Evolutionary conservation across 768 basidiomycete species (phyloP), one percentile per base, ranked within the genome.

Genomic region (Mrakia frigida): DNA sequence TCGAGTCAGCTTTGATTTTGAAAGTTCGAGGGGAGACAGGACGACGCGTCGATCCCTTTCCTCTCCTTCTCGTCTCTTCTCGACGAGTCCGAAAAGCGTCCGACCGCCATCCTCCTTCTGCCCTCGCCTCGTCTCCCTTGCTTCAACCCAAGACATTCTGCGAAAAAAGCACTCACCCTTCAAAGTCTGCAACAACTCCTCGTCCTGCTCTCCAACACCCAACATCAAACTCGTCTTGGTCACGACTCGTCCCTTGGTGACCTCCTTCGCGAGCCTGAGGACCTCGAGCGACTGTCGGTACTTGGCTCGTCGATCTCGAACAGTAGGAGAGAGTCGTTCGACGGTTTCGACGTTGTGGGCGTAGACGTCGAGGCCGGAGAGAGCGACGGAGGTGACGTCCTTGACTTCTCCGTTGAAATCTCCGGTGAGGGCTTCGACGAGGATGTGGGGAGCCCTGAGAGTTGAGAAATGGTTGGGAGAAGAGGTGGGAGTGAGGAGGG

Each of bases 211-310:
- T 13, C 97, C 97, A 1, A 98, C 90, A 76, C 97, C 97, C 65
- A 99, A 89, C 97, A 99, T 99, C 77, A 99, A 90, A 81, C 95
- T 98, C 13, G 94, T 98, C 86, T 99, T 99, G 13, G 97, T 98
- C 74, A 99, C 87, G 46, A 86, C 73, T 28, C 68, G 37, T 6
- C 82, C 81, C 18, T 75, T 76, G 11, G 83, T 79, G 4, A 79
- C 81, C 70, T 79, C 80, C 78, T 84, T 84, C 33, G 83, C 83
- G 74, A 81, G 78, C 61, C 81, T 78, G 70, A 84, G 77, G 0
- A 84, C 83, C 50, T 69, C 77, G 72, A 84, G 69, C 91, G 92
- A 79, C 83, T 84, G 84, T 61, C 91, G 86, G 85, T 95, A 96
- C 23, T 90, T 92, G 25, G 97, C 97, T 70, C 95, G 88, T 33